Evolutionary conservation across 176 grass and related monocot species (phyloP), one percentile per base, ranked within the genome.

Genomic region (Oryza coarctata): DNA sequence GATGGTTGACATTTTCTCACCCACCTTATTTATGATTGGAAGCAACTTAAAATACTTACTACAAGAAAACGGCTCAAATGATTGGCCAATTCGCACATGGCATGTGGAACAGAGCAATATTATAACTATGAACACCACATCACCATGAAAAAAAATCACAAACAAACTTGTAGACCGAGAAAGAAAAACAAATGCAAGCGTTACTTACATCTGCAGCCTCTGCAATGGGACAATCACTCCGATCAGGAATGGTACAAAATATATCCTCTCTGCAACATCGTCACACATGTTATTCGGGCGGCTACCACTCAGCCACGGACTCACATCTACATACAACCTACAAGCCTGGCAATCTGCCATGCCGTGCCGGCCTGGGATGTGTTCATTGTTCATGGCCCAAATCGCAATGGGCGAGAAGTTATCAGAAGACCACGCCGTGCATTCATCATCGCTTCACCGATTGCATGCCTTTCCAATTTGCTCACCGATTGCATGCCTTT

Each of bases 301-400:
- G 3, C 25, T 5, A 62, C 63, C 50, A 13, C 27, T 38, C 7
- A 22, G 63, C 60, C 60, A 45, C 64, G 35, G 57, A 11, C 39
- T 35, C 35, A 35, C 32, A 32, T 49, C 11, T 60, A 25, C 40
- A 11, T 11, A 15, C 17, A 74, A 27, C 4, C 61, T 74, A 33
- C 70, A 45, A 22, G 33, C 70, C 7, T 11, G 63, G 63, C 78
- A 35, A 36, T 81, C 77, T 81, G 77, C 78, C 78, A 70, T 65
- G 72, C n/a, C 71, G 4, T 29, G 20, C 2, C 26, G n/a, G 8
- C 8, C 10, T 41, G 15, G 10, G 12, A 70, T 26, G 64, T 10
- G 17, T 11, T 35, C 25, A 20, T 78, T 71, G 39, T 73, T 44
- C 40, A 29, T 1, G 12, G 13, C n/a, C 60, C 55, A 65, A 30